Evolutionary conservation across 495 filamentous ascomycete genomes (phyloP), one percentile per base, ranked within the genome.

Genomic region (Alectoria sarmentosa): DNA sequence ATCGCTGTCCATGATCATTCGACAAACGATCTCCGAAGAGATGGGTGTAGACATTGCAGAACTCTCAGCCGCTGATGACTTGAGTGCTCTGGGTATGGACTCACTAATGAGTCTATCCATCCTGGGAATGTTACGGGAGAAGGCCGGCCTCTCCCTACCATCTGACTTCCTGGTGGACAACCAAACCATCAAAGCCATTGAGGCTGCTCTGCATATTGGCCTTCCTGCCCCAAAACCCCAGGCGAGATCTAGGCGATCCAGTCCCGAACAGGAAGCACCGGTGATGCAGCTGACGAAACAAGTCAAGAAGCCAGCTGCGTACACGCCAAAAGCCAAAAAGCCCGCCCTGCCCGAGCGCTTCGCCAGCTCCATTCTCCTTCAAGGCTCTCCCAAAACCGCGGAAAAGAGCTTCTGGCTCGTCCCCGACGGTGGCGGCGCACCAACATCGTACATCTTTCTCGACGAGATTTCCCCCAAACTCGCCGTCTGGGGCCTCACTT

Each of bases 1-100:
- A 4, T 61, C 63, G 19, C 54, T 68, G 34, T 49, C 65, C 32
- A 66, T 63, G 67, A 63, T 72, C 41, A 61, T 67, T 26, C 64
- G 66, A 58, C 65, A 64, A 30, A 65, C 46, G 3, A 69, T 71
- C 19, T 67, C 69, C 19, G 61, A 66, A 42, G 89, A 91, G 69
- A 88, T 90, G 73, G 86, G 84, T 28, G 81, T 90, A 17, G 76
- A 86, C 7, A 74, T 85, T 0, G 81, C 86, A 7, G 88, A 90
- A 66, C 78, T 92, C 58, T 67, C 71, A 14, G 72, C 66, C 32
- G 70, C 77, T 17, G 70, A 74, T 8, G 78, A 82, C 52, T 73
- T 83, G 44, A 73, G 68, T 17, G 75, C 80, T 37, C 73, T 83
- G 67, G 82, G 82, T 11, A 75, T 84, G 71, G 82, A 84, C 64